phyloP scores from a whole-genome alignment of 169 alveolate species.

The Cryptosporidium ubiquitum region DNA sequence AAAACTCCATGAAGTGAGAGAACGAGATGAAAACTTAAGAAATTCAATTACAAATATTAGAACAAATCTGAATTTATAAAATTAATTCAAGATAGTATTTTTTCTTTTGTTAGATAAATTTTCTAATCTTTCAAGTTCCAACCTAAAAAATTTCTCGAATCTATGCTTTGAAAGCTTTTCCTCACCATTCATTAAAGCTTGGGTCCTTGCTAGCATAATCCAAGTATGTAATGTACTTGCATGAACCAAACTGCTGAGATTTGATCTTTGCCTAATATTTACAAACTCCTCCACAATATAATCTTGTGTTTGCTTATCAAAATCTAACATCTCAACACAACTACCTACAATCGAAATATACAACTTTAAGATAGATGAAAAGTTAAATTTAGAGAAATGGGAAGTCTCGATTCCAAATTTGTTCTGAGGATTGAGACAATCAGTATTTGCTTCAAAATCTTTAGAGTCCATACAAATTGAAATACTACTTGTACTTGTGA shows the following conservation, averaged over 20 bases:
- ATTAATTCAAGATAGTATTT: slow-evolving; percentile 41
- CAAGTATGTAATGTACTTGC: slow-evolving; percentile 34
- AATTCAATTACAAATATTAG: slow-evolving; percentile 20
- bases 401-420: not conserved
- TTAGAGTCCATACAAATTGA: not conserved
- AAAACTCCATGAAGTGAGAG: slow-evolving; percentile 55
- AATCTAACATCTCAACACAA: slow-evolving; percentile 37
- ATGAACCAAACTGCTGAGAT: not conserved
- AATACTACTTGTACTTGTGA: not conserved
- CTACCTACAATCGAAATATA: slow-evolving; percentile 55
- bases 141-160: slow-evolving; percentile 14
- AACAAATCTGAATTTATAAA: slow-evolving; percentile 11
- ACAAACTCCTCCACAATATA: slow-evolving; percentile 35
- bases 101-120: not conserved
- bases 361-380: not conserved
- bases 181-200: slow-evolving; percentile 66
- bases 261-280: slow-evolving; percentile 15
- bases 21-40: slow-evolving; percentile 32
- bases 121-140: slow-evolving; percentile 35
- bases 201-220: slow-evolving; percentile 34
- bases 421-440: not conserved
- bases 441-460: not conserved
- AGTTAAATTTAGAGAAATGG: not conserved
- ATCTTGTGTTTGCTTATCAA: slow-evolving; percentile 18
- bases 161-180: not conserved